These are phyloP conservation scores for Ligustrum vulgare DNA, from an alignment of 257 asterid species.

Conservation along the genomic window DNA sequence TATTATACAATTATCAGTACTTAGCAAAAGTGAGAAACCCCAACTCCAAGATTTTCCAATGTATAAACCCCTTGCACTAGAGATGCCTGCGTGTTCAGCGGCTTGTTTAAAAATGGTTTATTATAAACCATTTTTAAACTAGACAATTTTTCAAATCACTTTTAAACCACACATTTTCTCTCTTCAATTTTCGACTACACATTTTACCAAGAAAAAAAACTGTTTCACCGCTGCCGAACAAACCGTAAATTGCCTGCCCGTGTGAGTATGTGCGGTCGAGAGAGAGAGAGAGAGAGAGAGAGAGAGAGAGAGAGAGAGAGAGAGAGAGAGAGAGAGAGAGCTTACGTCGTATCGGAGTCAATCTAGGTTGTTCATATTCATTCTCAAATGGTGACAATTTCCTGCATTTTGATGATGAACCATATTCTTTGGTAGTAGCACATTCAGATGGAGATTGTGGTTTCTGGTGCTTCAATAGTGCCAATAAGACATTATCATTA, in stretches of 20 bases:
- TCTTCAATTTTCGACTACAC: no score
- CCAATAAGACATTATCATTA: constrained; percentile 8
- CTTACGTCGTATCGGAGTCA: constrained; percentile 75
- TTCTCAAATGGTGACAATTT: constrained; percentile 41
- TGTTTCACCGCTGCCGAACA: no score
- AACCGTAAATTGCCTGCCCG: no score
- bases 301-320: not conserved
- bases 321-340: constrained; percentile 2
- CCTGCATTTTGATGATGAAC: constrained; percentile 58
- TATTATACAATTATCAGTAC: no score
- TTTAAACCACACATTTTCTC: no score
- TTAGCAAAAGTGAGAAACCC: not conserved
- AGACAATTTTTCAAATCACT: no score
- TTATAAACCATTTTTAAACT: no score
- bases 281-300: not conserved
- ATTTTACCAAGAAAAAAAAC: no score
- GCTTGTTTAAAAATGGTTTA: no score
- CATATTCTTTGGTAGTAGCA: constrained; percentile 37
- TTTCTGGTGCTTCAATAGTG: constrained; percentile 51
- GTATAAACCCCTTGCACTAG: not conserved
- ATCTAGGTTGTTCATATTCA: constrained; percentile 51
- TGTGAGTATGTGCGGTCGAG: not conserved
- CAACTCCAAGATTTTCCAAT: not conserved
- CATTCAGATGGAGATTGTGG: constrained; percentile 38
- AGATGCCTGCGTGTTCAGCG: no score